Base-by-base conservation (phyloP, 73 alveolate genomes). In the Paramecium primaurelia region DNA sequence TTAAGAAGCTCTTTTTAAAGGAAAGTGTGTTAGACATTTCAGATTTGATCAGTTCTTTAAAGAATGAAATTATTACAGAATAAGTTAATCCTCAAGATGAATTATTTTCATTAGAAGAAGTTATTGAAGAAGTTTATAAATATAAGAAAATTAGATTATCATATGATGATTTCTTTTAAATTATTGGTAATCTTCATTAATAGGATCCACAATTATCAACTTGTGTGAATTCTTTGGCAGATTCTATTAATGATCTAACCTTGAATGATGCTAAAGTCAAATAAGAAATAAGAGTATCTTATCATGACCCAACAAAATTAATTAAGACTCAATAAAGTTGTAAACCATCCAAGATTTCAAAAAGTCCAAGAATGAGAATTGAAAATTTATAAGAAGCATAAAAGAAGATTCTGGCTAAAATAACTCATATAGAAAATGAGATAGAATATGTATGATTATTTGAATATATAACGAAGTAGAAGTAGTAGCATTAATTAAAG, bases 101-200 rank as follows among this genome's bases (percentile, higher is more conserved):
- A 37, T 73, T 73, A 73, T 73, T 73, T 20, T 73, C 87, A 36
- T 20, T 73, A 37, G 87, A 73, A 10, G 87, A 73, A 73, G 60
- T 73, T 37, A 73, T 73, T 10, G 87, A 73, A 25, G 87, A 73
- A 73, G 59, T 73, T 32, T 34, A 73, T 73, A 32, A 38, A 40
- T 73, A 73, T 38, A 40, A 73, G 34, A 73, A 73, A 73, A 37
- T 37, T 20, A 37, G 59, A 40, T 44, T 73, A 73, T 3, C 58
- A 12, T 73, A 73, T n/a, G 87, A 73, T 73, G 87, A 73, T n/a
- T 73, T 73, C 59, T 73, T 73, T 73, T 37, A 37, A 34, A 73
- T 73, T 22, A 40, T 73, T 36, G 87, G 87, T 40, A 73, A 73
- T 38, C 59, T 73, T 22, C 58, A 73, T 37, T 38, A 73, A 73